phyloP scores from a whole-genome alignment of 352 stramenopile species.

The Thalassiosira pacifica region DNA sequence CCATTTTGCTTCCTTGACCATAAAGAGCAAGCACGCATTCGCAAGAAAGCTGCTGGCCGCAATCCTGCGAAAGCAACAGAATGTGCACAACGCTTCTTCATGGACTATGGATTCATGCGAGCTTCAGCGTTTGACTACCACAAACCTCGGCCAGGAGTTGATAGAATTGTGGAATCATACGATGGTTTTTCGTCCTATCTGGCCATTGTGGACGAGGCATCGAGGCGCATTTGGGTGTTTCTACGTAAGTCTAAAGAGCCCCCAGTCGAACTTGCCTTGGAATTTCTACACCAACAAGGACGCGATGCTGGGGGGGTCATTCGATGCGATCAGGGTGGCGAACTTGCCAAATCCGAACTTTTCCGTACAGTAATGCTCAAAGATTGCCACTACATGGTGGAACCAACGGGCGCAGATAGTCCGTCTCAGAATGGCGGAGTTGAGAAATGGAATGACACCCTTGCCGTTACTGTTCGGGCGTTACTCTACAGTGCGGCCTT shows the following conservation, averaged over 20 bases:
- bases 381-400: slow-evolving; percentile 6
- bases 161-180: slow-evolving; percentile 30
- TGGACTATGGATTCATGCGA: slow-evolving; percentile 41
- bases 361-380: slow-evolving; percentile 7
- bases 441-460: slow-evolving; percentile 19
- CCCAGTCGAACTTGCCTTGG: neutral
- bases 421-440: slow-evolving; percentile 20
- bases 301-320: slow-evolving; percentile 1
- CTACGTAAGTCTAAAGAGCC: slow-evolving; percentile 24
- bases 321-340: slow-evolving; percentile 35
- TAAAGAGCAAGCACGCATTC: slow-evolving; percentile 23
- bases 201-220: slow-evolving; percentile 21
- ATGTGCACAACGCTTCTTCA: slow-evolving; percentile 7
- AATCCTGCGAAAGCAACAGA: neutral
- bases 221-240: slow-evolving; percentile 21
- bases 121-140: slow-evolving; percentile 2
- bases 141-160: neutral
- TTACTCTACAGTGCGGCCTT: slow-evolving; percentile 26
- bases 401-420: slow-evolving; percentile 34
- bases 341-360: slow-evolving; percentile 8
- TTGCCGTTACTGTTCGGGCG: slow-evolving; percentile 12
- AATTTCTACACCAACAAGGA: slow-evolving; percentile 1
- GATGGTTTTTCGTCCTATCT: slow-evolving; percentile 32
- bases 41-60: neutral
- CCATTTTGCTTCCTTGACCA: slow-evolving; percentile 30